phyloP scores from a whole-genome alignment of 768 basidiomycete species.

The Leccinum fibrillosum region DNA sequence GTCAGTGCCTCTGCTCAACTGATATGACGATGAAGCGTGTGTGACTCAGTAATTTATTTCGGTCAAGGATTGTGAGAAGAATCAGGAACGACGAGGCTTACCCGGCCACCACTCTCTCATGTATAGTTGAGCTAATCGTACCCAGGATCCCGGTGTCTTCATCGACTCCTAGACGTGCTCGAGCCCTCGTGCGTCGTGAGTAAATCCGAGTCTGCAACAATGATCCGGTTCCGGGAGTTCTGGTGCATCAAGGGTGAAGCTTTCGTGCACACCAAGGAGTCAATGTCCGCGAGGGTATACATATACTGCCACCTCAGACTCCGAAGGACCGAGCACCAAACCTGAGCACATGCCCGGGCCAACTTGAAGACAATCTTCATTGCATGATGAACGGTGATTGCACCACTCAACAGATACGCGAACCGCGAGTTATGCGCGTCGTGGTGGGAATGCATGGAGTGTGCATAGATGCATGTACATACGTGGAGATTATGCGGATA shows the following conservation, averaged over 20 bases:
- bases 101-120: background rate
- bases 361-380: background rate
- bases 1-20: no score
- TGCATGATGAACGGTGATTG: background rate
- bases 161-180: background rate
- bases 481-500: background rate
- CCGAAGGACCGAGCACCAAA: background rate
- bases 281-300: background rate
- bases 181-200: background rate
- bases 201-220: background rate
- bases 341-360: background rate
- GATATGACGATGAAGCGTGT: background rate
- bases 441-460: no score
- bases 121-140: background rate
- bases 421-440: background rate
- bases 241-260: background rate
- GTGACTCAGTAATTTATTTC: background rate
- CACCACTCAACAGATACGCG: background rate
- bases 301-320: background rate
- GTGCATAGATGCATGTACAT: background rate
- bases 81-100: background rate
- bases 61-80: background rate
- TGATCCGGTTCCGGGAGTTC: background rate
- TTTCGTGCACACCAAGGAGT: background rate
- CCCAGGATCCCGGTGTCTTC: background rate